phyloP scores from a whole-genome alignment of 2,329 filamentous ascomycete species.

The Chaetomiaceae sp. region DNA sequence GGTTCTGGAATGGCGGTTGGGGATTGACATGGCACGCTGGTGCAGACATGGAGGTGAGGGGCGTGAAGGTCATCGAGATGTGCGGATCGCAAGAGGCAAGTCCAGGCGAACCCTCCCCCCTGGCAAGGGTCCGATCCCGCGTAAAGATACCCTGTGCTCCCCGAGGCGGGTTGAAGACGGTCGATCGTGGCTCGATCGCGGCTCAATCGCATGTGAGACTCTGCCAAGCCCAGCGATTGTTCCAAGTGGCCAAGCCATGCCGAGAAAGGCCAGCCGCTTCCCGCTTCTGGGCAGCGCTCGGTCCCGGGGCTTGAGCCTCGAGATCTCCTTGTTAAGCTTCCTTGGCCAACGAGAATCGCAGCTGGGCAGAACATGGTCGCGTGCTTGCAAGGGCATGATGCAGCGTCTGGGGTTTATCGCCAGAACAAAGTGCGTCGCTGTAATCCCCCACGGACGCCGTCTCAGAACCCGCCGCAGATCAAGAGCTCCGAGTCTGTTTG shows the following conservation, averaged over 20 bases:
- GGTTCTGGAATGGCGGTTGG: not conserved
- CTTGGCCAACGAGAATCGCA: constrained; percentile 16
- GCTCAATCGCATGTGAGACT: constrained; percentile 36
- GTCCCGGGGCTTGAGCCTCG: constrained; percentile 4
- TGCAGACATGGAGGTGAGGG: not conserved
- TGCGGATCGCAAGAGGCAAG: not conserved
- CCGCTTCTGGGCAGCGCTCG: constrained; percentile 16
- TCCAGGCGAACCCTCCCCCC: not conserved
- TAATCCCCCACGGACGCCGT: not conserved
- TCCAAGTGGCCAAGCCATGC: constrained; percentile 22
- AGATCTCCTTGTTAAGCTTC: constrained; percentile 14
- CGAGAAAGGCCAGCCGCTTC: constrained; percentile 12
- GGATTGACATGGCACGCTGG: not conserved
- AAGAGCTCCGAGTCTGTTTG: not conserved
- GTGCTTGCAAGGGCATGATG: constrained; percentile 7
- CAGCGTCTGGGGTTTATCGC: not conserved
- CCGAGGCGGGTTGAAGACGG: constrained; percentile 16
- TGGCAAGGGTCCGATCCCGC: not conserved
- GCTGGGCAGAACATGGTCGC: not conserved
- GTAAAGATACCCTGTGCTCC: constrained; percentile 1
- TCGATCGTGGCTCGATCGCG: constrained; percentile 29
- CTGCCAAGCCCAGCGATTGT: constrained; percentile 31
- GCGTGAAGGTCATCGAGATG: too few relatives aligned
- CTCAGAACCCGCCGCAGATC: constrained; percentile 12
- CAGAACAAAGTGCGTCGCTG: not conserved